Conservation (phyloP, 768 basidiomycete genomes). For the Tylopilus rubrobrunneus region DNA sequence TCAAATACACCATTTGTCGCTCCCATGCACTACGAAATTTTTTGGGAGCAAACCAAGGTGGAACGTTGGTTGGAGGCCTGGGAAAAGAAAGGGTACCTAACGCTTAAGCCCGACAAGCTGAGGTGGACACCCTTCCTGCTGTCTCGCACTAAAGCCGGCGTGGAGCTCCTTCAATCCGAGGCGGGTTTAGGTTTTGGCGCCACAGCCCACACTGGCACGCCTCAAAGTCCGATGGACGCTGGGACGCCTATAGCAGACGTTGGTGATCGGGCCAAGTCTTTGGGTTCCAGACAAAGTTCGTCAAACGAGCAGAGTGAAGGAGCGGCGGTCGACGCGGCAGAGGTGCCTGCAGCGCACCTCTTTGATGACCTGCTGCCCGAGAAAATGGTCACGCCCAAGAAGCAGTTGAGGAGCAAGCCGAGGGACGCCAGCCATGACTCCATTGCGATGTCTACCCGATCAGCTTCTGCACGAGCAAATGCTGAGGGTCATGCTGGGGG, state of each 20-base stretch:
- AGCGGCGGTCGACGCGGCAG: constrained; percentile 2
- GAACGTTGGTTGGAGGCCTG: constrained; percentile 61
- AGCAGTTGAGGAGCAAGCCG: constrained; percentile 11
- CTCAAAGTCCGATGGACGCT: constrained; percentile 18
- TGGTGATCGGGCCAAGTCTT: constrained; percentile 16
- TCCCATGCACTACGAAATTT: constrained; percentile 69
- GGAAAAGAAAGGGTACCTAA: constrained; percentile 76
- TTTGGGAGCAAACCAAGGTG: constrained; percentile 68
- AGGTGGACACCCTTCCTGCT: constrained; percentile 95
- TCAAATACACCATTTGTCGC: constrained; percentile 55
- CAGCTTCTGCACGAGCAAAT: constrained; percentile 18
- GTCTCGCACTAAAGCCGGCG: constrained; percentile 38
- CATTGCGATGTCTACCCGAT: constrained; percentile 15
- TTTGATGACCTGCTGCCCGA: constrained; percentile 29
- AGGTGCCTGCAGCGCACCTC: constrained; percentile 27
- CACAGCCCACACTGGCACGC: constrained; percentile 4
- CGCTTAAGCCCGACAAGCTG: constrained; percentile 74
- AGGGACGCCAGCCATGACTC: constrained; percentile 17
- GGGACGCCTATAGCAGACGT: constrained; percentile 22
- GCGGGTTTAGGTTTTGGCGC: constrained; percentile 11
- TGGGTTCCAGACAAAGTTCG: constrained; percentile 10
- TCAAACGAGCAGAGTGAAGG: constrained; percentile 17
- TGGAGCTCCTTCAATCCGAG: constrained; percentile 24
- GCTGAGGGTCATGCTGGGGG: constrained; percentile 10
- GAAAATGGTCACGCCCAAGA: constrained; percentile 16